Evolutionary conservation across 805 yeast species (phyloP).

Genomic region (Monosporozyma servazzii): DNA sequence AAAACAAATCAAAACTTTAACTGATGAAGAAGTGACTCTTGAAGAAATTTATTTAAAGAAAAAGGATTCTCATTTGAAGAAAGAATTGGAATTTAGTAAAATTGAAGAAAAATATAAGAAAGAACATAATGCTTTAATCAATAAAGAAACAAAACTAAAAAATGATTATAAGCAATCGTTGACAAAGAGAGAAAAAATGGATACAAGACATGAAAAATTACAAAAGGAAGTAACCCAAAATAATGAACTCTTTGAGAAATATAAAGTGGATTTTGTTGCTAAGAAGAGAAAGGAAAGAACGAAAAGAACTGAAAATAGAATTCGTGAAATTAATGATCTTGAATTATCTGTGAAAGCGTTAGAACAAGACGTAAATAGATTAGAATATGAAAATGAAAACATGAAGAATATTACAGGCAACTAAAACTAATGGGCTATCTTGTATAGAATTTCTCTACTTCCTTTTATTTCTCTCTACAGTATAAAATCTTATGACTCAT

Average conservation of each 20-base stretch:
- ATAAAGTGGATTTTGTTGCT: constrained; percentile 16
- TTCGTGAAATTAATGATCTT: constrained; percentile 22
- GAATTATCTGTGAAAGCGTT: constrained; percentile 26
- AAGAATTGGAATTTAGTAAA: constrained; percentile 27
- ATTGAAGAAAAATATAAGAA: constrained; percentile 15
- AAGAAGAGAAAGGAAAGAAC: constrained; percentile 17
- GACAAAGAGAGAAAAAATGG: constrained; percentile 17
- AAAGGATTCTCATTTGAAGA: constrained; percentile 30
- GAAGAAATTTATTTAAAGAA: constrained; percentile 31
- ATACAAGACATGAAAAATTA: constrained; percentile 16
- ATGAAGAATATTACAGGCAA: constrained; percentile 3
- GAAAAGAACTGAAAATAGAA: constrained; percentile 17
- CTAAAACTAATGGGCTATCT: background rate
- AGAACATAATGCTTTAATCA: constrained; percentile 2
- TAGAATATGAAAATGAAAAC: constrained; percentile 25
- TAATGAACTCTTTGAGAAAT: constrained; percentile 16
- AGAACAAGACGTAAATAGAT: constrained; percentile 28
- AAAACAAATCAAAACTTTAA: constrained; percentile 10
- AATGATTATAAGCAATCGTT: constrained; percentile 18
- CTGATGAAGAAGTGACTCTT: constrained; percentile 15
- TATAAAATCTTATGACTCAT: background rate
- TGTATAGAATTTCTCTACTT: background rate
- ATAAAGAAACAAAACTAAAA: constrained; percentile 10
- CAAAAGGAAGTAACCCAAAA: constrained; percentile 21
- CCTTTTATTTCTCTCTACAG: too few relatives aligned